Evolutionary conservation across 345 rosid genomes (phyloP).

Genomic region (Kandelia obovata): DNA sequence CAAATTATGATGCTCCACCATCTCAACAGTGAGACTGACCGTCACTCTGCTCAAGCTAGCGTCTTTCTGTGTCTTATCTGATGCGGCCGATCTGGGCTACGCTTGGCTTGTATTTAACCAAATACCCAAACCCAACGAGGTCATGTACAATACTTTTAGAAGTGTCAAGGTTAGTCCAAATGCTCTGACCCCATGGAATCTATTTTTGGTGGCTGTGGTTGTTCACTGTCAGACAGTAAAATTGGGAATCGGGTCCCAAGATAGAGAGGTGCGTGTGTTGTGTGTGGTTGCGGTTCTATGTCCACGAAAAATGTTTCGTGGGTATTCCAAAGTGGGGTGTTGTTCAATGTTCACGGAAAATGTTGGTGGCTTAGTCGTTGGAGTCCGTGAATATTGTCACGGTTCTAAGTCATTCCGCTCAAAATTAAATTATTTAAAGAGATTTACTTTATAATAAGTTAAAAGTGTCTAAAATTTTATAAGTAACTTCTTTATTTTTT

Average conservation of each 20-base stretch:
- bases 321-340: slow-evolving; percentile 31
- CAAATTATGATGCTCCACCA: slow-evolving; percentile 1
- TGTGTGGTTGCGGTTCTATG: background rate
- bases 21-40: background rate
- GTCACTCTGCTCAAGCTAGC: slow-evolving; percentile 1
- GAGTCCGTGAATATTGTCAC: slow-evolving; percentile 4
- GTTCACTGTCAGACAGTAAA: slow-evolving; percentile 5
- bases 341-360: slow-evolving; percentile 26
- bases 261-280: background rate
- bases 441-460: too few species aligned
- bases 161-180: slow-evolving; percentile 32
- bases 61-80: background rate
- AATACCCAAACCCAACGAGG: slow-evolving; percentile 7
- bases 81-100: background rate
- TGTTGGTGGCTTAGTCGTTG: slow-evolving; percentile 21
- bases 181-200: slow-evolving; percentile 22
- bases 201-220: slow-evolving; percentile 8
- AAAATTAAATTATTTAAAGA: too few species aligned
- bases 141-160: slow-evolving; percentile 24
- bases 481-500: too few species aligned
- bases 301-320: slow-evolving; percentile 18
- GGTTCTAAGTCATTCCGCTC: too few species aligned
- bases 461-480: too few species aligned
- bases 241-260: slow-evolving; percentile 10
- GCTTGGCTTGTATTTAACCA: slow-evolving; percentile 6